Conservation (phyloP, 495 filamentous ascomycete genomes). For the Cladorrhinum samala region DNA sequence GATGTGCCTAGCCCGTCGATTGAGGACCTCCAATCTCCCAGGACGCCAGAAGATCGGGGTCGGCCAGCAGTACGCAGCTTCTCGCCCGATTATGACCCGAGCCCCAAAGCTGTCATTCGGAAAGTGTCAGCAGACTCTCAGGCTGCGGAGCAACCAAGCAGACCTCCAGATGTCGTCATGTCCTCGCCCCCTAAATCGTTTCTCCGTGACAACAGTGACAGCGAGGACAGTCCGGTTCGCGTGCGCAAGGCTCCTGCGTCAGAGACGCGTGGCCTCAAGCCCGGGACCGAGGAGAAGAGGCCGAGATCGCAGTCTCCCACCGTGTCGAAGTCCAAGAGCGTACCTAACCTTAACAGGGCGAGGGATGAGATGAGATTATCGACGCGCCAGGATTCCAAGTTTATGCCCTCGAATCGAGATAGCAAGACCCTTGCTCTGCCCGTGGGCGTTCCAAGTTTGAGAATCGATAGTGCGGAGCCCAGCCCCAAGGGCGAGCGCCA, state of each 20-base stretch:
- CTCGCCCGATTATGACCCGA: slow-evolving; percentile 60
- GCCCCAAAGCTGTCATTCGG: slow-evolving; percentile 53
- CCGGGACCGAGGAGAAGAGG: slow-evolving; percentile 15
- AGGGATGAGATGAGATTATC: slow-evolving; percentile 15
- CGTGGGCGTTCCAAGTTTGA: slow-evolving; percentile 36
- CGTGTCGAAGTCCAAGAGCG: slow-evolving; percentile 31
- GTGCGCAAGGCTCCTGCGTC: slow-evolving; percentile 12
- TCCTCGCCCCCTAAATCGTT: slow-evolving; percentile 29
- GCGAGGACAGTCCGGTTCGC: slow-evolving; percentile 28
- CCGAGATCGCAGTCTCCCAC: slow-evolving; percentile 24
- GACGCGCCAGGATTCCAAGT: slow-evolving; percentile 13
- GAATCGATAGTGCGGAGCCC: slow-evolving; percentile 27
- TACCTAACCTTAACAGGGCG: slow-evolving; percentile 21
- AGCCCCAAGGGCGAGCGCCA: slow-evolving; percentile 20
- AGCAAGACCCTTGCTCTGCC: slow-evolving; percentile 36
- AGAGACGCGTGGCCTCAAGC: slow-evolving; percentile 16
- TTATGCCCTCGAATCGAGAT: slow-evolving; percentile 12
- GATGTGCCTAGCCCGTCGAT: slow-evolving; percentile 6
- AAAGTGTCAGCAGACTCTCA: slow-evolving; percentile 36
- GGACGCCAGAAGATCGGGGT: slow-evolving; percentile 19
- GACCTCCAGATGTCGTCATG: slow-evolving; percentile 10
- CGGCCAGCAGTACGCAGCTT: slow-evolving; percentile 42
- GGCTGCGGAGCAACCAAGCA: slow-evolving; percentile 15
- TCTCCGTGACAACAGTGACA: slow-evolving; percentile 34
- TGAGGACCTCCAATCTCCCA: not conserved